Conservation (phyloP, 768 basidiomycete species). For the Hypsizygus marmoreus region DNA sequence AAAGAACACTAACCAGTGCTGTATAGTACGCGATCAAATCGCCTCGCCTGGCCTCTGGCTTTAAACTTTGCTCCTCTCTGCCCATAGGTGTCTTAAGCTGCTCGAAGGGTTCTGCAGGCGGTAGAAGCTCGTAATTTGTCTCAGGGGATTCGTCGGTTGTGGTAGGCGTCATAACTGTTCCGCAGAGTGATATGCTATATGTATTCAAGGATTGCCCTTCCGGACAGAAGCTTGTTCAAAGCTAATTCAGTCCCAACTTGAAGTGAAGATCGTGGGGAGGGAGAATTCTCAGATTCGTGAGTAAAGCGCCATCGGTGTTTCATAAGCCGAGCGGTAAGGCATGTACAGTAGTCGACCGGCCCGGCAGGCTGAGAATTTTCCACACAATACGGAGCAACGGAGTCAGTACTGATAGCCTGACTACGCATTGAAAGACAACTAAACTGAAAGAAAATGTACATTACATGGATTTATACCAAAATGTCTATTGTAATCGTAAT, state of each 20-base stretch:
- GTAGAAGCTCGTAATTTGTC: slow-evolving; percentile 29
- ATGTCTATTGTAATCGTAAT: neutral
- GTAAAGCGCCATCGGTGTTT: too few species aligned
- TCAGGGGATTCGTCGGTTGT: slow-evolving; percentile 6
- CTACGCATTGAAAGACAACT: neutral
- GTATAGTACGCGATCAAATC: slow-evolving; percentile 37
- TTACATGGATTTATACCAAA: slow-evolving; percentile 4
- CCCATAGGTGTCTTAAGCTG: slow-evolving; percentile 19
- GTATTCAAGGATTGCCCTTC: too few species aligned
- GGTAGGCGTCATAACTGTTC: slow-evolving; percentile 17
- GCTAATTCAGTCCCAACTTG: too few species aligned
- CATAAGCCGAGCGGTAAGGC: too few species aligned
- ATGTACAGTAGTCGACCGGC: too few species aligned
- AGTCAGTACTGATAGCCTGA: too few species aligned
- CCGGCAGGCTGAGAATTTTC: too few species aligned
- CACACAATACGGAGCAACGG: too few species aligned
- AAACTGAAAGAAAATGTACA: slow-evolving; percentile 3
- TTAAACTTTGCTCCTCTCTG: slow-evolving; percentile 33
- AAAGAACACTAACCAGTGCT: slow-evolving; percentile 36
- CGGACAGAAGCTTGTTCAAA: too few species aligned
- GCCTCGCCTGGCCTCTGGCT: slow-evolving; percentile 38
- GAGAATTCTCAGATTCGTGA: too few species aligned
- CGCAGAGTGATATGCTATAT: too few species aligned
- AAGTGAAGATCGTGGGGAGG: too few species aligned
- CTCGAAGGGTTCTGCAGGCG: slow-evolving; percentile 18